Evolutionary conservation across 2,329 filamentous ascomycete genomes (phyloP).

Genomic region (Phialocephala sp.): DNA sequence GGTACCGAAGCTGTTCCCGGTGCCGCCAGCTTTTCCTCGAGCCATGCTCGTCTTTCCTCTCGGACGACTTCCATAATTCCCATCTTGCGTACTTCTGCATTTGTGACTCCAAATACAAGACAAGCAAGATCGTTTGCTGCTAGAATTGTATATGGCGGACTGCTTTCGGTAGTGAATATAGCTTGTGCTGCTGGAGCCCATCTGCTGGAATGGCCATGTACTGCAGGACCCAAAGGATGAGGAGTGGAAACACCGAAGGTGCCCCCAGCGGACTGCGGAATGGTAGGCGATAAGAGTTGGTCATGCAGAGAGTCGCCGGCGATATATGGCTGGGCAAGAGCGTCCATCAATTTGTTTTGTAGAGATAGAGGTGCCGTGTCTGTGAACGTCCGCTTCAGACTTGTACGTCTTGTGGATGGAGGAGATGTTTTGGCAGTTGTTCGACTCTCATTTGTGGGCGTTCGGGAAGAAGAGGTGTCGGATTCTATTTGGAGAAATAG

Average conservation of each 20-base stretch:
- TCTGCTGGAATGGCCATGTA: constrained; percentile 89
- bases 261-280: constrained; percentile 43
- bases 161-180: constrained; percentile 94
- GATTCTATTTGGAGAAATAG: constrained; percentile 42
- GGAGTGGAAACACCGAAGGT: constrained; percentile 41
- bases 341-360: constrained; percentile 84
- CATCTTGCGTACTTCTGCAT: constrained; percentile 90
- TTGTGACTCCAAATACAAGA: constrained; percentile 98
- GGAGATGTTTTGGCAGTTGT: constrained; percentile 59
- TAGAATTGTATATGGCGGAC: constrained; percentile 92
- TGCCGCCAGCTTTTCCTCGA: constrained; percentile 81
- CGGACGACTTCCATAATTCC: constrained; percentile 95
- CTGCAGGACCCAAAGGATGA: constrained; percentile 55
- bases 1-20: constrained; percentile 55
- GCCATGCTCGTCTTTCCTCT: constrained; percentile 85
- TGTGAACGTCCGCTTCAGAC: constrained; percentile 85
- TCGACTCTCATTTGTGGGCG: constrained; percentile 61
- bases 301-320: constrained; percentile 39
- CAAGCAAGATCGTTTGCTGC: constrained; percentile 96
- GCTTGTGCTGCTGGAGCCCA: constrained; percentile 93
- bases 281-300: constrained; percentile 50
- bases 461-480: constrained; percentile 59
- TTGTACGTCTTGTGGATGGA: constrained; percentile 65
- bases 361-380: constrained; percentile 77
- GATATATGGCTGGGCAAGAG: constrained; percentile 75